Percentiles rank a stretch among this genome's conserved stretches.
phyloP scores from a whole-genome alignment of 1,139 yeast genomes.

The Zygosaccharomyces pseudobailii region DNA sequence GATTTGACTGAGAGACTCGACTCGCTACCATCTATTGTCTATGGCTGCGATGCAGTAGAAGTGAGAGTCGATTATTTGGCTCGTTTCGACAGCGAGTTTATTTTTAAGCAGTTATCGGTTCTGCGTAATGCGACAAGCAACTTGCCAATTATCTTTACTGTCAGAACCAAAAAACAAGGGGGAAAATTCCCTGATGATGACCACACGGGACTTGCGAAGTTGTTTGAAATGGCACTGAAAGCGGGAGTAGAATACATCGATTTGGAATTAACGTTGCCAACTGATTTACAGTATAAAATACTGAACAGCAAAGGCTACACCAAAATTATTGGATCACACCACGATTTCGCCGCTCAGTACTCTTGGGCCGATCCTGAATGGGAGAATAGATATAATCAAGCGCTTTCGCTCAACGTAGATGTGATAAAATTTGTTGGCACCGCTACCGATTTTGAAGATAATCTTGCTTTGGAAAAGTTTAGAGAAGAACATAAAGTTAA shows the following conservation, averaged over 20 bases:
- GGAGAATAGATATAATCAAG: constrained; percentile 67
- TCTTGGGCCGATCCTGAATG: constrained; percentile 70
- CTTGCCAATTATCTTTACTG: constrained; percentile 76
- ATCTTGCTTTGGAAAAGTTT: constrained; percentile 65
- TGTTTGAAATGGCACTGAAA: constrained; percentile 62
- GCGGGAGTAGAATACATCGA: constrained; percentile 57
- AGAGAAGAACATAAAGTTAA: constrained; percentile 46
- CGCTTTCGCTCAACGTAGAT: constrained; percentile 62
- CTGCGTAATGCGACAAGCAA: constrained; percentile 55
- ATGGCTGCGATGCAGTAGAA: constrained; percentile 80
- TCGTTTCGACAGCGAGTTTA: constrained; percentile 47
- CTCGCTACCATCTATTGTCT: constrained; percentile 48
- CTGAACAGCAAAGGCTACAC: constrained; percentile 53
- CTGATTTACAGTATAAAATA: constrained; percentile 38
- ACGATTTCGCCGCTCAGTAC: constrained; percentile 58
- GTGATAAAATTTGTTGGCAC: constrained; percentile 79
- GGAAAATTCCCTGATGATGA: constrained; percentile 68
- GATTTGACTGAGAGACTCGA: constrained; percentile 48
- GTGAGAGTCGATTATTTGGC: constrained; percentile 70
- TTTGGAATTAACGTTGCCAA: constrained; percentile 45
- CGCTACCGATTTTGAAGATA: constrained; percentile 63
- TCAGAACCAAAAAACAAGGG: constrained; percentile 76
- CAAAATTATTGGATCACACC: constrained; percentile 76
- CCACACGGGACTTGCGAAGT: constrained; percentile 43
- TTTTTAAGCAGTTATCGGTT: constrained; percentile 68